A percentile compares a stretch with the other conserved stretches of the same genome.
These are phyloP conservation scores for Penicillium nucicola DNA, from an alignment of 495 filamentous ascomycete genomes.

Conservation along the genomic window DNA sequence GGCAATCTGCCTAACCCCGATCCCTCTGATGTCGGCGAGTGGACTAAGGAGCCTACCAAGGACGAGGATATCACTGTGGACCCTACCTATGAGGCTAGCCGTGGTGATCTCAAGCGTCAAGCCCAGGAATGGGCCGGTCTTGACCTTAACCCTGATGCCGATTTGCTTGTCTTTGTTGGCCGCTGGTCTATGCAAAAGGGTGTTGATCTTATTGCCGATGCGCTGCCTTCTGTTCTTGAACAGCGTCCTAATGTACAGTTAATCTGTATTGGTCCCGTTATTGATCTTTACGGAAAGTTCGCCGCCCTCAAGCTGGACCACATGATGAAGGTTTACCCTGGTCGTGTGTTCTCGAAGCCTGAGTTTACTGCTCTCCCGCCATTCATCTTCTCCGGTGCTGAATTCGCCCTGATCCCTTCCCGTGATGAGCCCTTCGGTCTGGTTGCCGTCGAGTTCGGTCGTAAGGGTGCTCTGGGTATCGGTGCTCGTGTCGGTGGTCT, in stretches of 20 bases:
- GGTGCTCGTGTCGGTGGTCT: constrained; percentile 64
- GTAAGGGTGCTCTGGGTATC: constrained; percentile 73
- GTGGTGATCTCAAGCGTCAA: constrained; percentile 60
- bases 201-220: constrained; percentile 76
- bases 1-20: constrained; percentile 73
- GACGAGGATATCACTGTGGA: constrained; percentile 56
- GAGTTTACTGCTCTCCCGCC: constrained; percentile 74
- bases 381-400: constrained; percentile 74
- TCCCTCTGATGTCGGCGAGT: constrained; percentile 69
- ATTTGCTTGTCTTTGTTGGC: constrained; percentile 76
- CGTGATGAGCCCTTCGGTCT: constrained; percentile 78
- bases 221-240: constrained; percentile 68
- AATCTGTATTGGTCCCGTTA: constrained; percentile 69
- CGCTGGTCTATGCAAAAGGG: constrained; percentile 80
- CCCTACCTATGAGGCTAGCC: constrained; percentile 51
- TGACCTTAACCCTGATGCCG: constrained; percentile 63
- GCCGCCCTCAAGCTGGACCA: constrained; percentile 70
- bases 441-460: constrained; percentile 75
- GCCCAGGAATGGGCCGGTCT: constrained; percentile 78
- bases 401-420: constrained; percentile 76
- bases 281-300: constrained; percentile 77
- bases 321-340: constrained; percentile 71
- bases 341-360: constrained; percentile 72
- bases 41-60: constrained; percentile 53
- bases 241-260: constrained; percentile 64